Evolutionary conservation across 1,139 yeast genomes (phyloP), one percentile per base, ranked within the genome.

Genomic region (Arxiozyma heterogenica): DNA sequence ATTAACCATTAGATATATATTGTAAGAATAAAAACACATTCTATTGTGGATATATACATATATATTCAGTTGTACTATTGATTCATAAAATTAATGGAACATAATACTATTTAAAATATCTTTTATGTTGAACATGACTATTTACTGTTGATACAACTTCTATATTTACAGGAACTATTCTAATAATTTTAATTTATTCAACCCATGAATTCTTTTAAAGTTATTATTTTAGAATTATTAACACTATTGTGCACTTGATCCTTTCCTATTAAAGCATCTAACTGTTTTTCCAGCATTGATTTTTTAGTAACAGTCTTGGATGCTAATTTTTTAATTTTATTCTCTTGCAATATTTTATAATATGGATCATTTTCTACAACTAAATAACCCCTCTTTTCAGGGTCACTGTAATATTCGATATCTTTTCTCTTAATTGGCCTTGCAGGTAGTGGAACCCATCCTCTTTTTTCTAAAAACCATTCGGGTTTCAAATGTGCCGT

Each of bases 371-470:
- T 64, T 54, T 71, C 74, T 52, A 70, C 69, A 17, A 65, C 72
- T 63, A 91, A 73, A 67, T 88, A 91, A 3, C 98, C 98, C 60
- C 90, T 79, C 66, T 82, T 83, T 43, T 77, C 83, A 7, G 79
- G 78, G 67, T 81, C 79, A 49, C 93, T 80, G 72, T 93, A 93
- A 71, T 77, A 89, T 58, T 80, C 82, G 57, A 93, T 83, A 64
- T 86, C 90, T 73, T 88, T 84, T 71, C 88, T 81, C 61, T 81
- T 83, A 9, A 84, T 85, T 25, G 98, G 98, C 70, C 91, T 81
- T 4, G 98, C 94, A 53, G 82, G 83, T 59, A 89, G 71, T 34
- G 98, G 98, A 25, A 91, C 72, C 59, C 90, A 81, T 22, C 94
- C 96, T 65, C 81, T 83, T 61, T 79, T 84, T 58, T 77, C 71